Evolutionary conservation across 257 asterid genomes (phyloP), one percentile per base, ranked within the genome.

Genomic region (Scutellaria galericulata): DNA sequence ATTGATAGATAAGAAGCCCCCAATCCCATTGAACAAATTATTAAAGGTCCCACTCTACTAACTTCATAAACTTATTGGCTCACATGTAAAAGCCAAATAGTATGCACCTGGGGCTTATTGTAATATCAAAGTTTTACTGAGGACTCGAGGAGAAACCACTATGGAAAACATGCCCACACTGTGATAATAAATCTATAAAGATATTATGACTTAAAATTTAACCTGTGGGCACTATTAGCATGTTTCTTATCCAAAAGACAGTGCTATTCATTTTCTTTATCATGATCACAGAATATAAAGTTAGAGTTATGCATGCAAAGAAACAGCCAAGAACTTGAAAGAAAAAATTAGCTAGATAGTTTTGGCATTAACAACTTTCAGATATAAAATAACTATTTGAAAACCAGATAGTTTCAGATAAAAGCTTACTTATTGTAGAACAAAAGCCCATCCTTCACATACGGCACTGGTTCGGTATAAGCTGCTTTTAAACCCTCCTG

Each of bases 391-490:
- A 35, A 50, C 47, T 45, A 52, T 54, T 64, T 59, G 50, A 39
- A 68, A 64, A 37, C 64, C 37, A 47, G 64, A 63, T 31, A 47
- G 24, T 14, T 44, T n/a, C n/a, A 18, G 58, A 35, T 18, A 57
- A 50, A 67, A 58, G 10, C 91, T 79, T 64, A 95, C 99, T 90
- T 95, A 80, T 95, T 95, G 78, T 80, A 87, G 78, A 95, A 95
- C 79, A 92, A 78, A 48, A 95, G 79, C 7, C 97, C 99, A 75
- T 95, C 99, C 81, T 95, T 95, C 80, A 72, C 89, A 77, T 84
- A 95, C 9, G 91, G 88, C 35, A 78, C 86, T 13, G 83, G 52
- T 57, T 86, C 97, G 15, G 77, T 64, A 78, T 92, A 95, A 79
- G 98, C 96, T 37, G 86, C 82, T 63, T 77, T 83, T 41, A 95